Percentiles rank a stretch among this genome's conserved stretches.
These are phyloP conservation scores for Cladosporium sphaerospermum DNA, from an alignment of 2,329 filamentous ascomycete genomes.

Conservation along the genomic window DNA sequence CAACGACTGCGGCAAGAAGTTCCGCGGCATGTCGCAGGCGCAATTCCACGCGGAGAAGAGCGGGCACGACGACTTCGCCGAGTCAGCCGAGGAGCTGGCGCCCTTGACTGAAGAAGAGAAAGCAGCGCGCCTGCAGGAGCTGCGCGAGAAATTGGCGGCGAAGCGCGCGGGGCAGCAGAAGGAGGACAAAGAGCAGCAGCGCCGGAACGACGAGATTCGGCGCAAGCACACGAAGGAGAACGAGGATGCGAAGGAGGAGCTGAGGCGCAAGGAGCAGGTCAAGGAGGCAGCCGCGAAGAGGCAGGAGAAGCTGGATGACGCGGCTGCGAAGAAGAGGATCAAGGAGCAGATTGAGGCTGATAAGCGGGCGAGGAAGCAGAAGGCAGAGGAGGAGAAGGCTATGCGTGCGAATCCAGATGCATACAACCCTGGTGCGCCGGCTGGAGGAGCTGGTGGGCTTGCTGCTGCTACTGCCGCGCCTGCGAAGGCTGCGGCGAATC, in stretches of 20 bases:
- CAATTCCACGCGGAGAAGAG: conserved; percentile 89
- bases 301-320: conserved; percentile 78
- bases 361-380: conserved; percentile 80
- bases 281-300: conserved; percentile 85
- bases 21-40: conserved; percentile 72
- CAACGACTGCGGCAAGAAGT: conserved; percentile 91
- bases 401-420: conserved; percentile 68
- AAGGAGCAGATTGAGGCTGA: conserved; percentile 92
- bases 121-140: conserved; percentile 67
- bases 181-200: conserved; percentile 73
- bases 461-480: conserved; percentile 37
- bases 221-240: conserved; percentile 83
- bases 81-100: conserved; percentile 87
- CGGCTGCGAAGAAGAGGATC: conserved; percentile 80
- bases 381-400: conserved; percentile 80
- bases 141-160: conserved; percentile 63
- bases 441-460: conserved; percentile 32
- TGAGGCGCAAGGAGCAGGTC: conserved; percentile 80
- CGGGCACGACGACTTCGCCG: conserved; percentile 82
- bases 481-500: conserved; percentile 56
- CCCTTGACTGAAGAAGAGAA: conserved; percentile 91
- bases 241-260: conserved; percentile 84
- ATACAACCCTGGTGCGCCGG: conserved; percentile 39
- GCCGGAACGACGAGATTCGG: conserved; percentile 78
- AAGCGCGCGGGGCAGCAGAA: conserved; percentile 65